Evolutionary conservation across 2,329 filamentous ascomycete genomes (phyloP).

Genomic region (Aspergillus neotritici): DNA sequence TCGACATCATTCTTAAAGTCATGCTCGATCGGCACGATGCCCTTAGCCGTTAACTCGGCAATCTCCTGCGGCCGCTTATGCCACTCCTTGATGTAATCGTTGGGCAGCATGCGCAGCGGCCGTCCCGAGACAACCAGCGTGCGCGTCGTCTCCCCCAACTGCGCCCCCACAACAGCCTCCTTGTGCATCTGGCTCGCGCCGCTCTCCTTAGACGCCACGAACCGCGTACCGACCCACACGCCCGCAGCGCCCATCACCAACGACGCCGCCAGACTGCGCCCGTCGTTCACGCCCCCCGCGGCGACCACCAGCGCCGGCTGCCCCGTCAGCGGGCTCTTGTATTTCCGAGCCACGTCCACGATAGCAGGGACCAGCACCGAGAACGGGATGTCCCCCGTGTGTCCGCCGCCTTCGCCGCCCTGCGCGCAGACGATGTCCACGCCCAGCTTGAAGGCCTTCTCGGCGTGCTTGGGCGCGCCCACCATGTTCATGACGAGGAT

Average conservation of each 20-base stretch:
- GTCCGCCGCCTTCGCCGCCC: slow-evolving; percentile 87
- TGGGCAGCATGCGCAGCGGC: slow-evolving; percentile 72
- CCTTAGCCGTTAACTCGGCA: slow-evolving; percentile 65
- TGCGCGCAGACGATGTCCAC: slow-evolving; percentile 91
- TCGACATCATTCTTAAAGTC: slow-evolving; percentile 80
- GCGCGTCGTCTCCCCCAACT: slow-evolving; percentile 71
- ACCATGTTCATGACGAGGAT: slow-evolving; percentile 98
- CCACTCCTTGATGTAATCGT: slow-evolving; percentile 79
- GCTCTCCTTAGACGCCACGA: slow-evolving; percentile 78
- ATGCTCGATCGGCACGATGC: slow-evolving; percentile 73
- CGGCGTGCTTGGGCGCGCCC: slow-evolving; percentile 82
- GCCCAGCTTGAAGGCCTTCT: slow-evolving; percentile 78
- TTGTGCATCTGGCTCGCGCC: slow-evolving; percentile 79
- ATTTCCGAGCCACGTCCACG: slow-evolving; percentile 71
- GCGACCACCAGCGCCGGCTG: slow-evolving; percentile 73
- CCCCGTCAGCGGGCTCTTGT: slow-evolving; percentile 66
- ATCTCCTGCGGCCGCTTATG: slow-evolving; percentile 70
- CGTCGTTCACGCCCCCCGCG: slow-evolving; percentile 81
- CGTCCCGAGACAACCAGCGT: slow-evolving; percentile 79
- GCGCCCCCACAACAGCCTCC: slow-evolving; percentile 71
- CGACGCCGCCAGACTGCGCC: slow-evolving; percentile 70
- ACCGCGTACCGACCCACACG: slow-evolving; percentile 92
- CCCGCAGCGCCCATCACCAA: slow-evolving; percentile 83
- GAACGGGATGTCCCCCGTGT: slow-evolving; percentile 82
- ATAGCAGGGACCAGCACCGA: slow-evolving; percentile 83